Conservation (phyloP, 179 eudicot genomes). For the Heliamphora pulchella region DNA sequence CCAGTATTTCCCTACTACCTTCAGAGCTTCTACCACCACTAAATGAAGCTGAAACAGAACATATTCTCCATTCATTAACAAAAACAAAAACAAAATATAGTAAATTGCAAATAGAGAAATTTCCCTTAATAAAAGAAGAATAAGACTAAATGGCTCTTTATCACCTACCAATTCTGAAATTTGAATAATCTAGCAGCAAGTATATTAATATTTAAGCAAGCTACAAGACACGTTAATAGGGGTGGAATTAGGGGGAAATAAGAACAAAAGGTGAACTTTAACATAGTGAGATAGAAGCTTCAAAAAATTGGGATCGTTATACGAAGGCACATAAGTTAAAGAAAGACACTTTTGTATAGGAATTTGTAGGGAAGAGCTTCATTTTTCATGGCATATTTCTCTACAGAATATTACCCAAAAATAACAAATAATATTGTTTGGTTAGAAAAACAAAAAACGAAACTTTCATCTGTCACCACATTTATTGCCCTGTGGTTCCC, state of each 20-base stretch:
- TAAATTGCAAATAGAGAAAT: not conserved
- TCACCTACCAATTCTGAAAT: not conserved
- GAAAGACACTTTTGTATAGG: not conserved
- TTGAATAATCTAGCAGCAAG: not conserved
- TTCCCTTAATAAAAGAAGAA: not conserved
- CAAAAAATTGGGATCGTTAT: not conserved
- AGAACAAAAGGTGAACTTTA: not conserved
- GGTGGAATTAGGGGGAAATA: no score
- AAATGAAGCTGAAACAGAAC: slow-evolving; percentile 49
- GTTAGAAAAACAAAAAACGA: no score
- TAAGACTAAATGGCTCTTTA: not conserved
- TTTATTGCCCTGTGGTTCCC: no score
- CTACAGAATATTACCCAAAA: no score
- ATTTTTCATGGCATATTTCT: no score
- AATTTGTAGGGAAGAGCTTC: not conserved
- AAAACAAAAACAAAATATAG: not conserved
- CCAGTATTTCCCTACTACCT: slow-evolving; percentile 71
- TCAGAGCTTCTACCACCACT: slow-evolving; percentile 48
- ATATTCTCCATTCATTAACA: not conserved
- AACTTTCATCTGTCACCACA: no score
- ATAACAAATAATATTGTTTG: no score
- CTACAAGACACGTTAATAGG: not conserved
- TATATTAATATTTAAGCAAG: not conserved
- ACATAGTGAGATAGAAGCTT: not conserved
- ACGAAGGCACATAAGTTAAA: not conserved